phyloP scores from a whole-genome alignment of 2,329 filamentous ascomycete genomes.

The Conoideocrella luteorostrata region DNA sequence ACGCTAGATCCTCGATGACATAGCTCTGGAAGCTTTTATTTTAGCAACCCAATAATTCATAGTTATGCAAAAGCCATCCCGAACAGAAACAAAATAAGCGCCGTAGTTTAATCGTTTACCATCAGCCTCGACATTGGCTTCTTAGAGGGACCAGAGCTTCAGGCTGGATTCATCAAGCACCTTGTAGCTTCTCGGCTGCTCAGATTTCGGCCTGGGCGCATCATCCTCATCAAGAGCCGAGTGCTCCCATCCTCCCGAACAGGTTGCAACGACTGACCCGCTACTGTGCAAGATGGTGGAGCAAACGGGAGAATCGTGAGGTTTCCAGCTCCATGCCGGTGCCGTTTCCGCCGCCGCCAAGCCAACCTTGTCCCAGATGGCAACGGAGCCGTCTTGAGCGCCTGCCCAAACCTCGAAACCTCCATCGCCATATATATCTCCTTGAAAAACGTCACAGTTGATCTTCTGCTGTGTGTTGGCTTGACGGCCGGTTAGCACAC shows the following conservation, averaged over 20 bases:
- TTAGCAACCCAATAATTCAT: no score
- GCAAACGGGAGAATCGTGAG: conserved; percentile 41
- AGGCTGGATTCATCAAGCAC: conserved; percentile 10
- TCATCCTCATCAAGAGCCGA: conserved; percentile 4
- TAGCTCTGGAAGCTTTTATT: no score
- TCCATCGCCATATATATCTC: conserved; percentile 22
- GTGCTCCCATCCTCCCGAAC: conserved; percentile 47
- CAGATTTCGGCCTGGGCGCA: background rate
- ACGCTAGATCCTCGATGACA: no score
- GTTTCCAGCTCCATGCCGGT: conserved; percentile 44
- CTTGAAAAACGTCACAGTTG: conserved; percentile 47
- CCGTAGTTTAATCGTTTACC: background rate
- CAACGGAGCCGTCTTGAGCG: conserved; percentile 45
- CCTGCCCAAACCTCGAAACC: conserved; percentile 60
- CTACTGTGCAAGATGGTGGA: conserved; percentile 45
- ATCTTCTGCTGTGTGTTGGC: conserved; percentile 50
- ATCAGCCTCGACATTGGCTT: background rate
- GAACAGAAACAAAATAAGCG: no score
- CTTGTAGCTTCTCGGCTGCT: background rate
- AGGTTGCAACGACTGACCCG: conserved; percentile 51
- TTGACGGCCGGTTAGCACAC: conserved; percentile 43
- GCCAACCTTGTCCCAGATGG: conserved; percentile 54
- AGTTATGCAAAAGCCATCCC: no score
- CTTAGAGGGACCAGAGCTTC: conserved; percentile 9
- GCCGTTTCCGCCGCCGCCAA: conserved; percentile 34